Evolutionary conservation across 1,284 basidiomycete genomes (phyloP).

Genomic region (Cerioporus squamosus): DNA sequence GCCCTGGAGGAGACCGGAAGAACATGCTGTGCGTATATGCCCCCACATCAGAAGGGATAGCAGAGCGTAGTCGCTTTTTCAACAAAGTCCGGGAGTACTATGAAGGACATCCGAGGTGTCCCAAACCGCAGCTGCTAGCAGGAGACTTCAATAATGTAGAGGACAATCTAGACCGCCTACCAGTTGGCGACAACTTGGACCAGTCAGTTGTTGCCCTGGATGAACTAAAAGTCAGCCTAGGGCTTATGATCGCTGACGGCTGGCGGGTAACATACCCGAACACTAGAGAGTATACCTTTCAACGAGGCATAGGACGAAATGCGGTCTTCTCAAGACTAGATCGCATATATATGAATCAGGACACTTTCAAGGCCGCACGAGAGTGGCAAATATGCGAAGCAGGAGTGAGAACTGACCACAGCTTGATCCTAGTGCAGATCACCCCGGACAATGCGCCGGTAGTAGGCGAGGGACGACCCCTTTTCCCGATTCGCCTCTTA

Average conservation of each 20-base stretch:
- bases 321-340: slow-evolving; percentile 39
- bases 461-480: no score
- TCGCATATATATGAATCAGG: slow-evolving; percentile 35
- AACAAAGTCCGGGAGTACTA: slow-evolving; percentile 17
- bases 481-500: no score
- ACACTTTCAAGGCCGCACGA: background rate
- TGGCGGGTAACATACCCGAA: slow-evolving; percentile 39
- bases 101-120: slow-evolving; percentile 7
- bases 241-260: slow-evolving; percentile 34
- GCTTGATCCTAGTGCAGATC: slow-evolving; percentile 31
- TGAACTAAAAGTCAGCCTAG: slow-evolving; percentile 4
- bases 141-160: slow-evolving; percentile 51
- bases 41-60: slow-evolving; percentile 30
- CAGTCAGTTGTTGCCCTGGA: background rate
- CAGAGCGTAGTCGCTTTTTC: slow-evolving; percentile 39
- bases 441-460: slow-evolving; percentile 25
- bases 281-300: slow-evolving; percentile 30
- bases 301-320: slow-evolving; percentile 7
- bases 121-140: slow-evolving; percentile 36
- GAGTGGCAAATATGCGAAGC: slow-evolving; percentile 33
- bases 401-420: slow-evolving; percentile 3
- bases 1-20: slow-evolving; percentile 19
- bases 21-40: slow-evolving; percentile 41
- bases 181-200: slow-evolving; percentile 16
- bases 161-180: background rate